phyloP scores from a whole-genome alignment of 2,329 filamentous ascomycete species.

The Exophiala alcalophila region DNA sequence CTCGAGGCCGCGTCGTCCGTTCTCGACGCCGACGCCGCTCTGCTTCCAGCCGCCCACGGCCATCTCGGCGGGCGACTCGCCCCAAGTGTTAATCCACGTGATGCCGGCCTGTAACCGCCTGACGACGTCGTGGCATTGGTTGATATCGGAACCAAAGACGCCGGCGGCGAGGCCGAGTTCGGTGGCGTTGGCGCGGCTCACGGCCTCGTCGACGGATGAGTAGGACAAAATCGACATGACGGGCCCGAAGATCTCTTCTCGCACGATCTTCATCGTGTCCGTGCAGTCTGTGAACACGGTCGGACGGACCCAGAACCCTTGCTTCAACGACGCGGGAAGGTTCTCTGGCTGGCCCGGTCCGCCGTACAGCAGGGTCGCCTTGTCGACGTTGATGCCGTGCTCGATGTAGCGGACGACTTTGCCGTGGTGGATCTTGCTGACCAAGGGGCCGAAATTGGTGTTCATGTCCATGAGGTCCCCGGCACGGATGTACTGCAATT shows the following conservation, averaged over 20 bases:
- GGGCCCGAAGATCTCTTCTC: conserved; percentile 85
- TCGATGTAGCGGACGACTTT: conserved; percentile 77
- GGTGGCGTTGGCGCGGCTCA: conserved; percentile 72
- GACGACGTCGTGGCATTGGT: conserved; percentile 69
- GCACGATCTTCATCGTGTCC: conserved; percentile 74
- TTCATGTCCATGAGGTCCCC: conserved; percentile 68
- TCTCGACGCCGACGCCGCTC: conserved; percentile 84
- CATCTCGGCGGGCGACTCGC: conserved; percentile 90
- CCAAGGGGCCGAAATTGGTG: conserved; percentile 83
- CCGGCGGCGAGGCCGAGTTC: conserved; percentile 77
- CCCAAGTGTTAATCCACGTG: conserved; percentile 92
- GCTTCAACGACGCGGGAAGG: conserved; percentile 50
- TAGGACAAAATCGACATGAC: conserved; percentile 81
- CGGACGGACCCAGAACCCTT: conserved; percentile 80
- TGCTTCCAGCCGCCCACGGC: conserved; percentile 88
- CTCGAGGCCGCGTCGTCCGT: conserved; percentile 73
- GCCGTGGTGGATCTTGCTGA: conserved; percentile 68
- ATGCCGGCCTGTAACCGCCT: conserved; percentile 75
- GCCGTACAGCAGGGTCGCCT: conserved; percentile 70
- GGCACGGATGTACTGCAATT: conserved; percentile 66
- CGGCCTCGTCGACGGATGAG: conserved; percentile 64
- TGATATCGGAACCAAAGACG: conserved; percentile 74
- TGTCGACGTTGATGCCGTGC: conserved; percentile 70
- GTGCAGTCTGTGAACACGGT: conserved; percentile 85
- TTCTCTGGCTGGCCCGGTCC: conserved; percentile 59